Evolutionary conservation across 768 basidiomycete species (phyloP), one percentile per base, ranked within the genome.

Genomic region (Russula emetica): DNA sequence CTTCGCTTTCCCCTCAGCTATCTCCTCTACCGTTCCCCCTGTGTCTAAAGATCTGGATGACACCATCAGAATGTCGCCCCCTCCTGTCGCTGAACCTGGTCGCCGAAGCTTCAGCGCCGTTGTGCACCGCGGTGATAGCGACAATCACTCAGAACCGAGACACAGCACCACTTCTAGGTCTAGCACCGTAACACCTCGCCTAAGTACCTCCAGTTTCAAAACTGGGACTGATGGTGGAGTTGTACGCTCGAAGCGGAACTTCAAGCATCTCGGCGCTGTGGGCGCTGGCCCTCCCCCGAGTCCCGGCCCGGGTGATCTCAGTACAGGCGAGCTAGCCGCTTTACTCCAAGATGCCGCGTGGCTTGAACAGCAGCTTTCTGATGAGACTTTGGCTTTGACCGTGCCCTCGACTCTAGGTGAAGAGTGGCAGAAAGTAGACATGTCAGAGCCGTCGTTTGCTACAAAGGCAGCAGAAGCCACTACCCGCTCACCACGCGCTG

Each of bases 321-420:
- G 79, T 8, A 74, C 67, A 36, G 80, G 79, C 2, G 86, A 88
- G 52, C 70, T 88, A 60, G 78, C 82, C 5, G 72, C 76, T 36
- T 73, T 88, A 53, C 70, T 87, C 30, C 80, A 82, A 50, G 82
- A 85, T 56, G 83, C 86, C 8, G 82, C 85, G 34, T 68, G 82
- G 58, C 71, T 88, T 53, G 86, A 87, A 74, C 71, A 78, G 70
- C 77, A 77, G 61, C 74, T 88, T 45, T 78, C 77, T 49, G 76
- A 76, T 32, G 84, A 84, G 5, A 79, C 28, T 44, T 57, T 3
- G 42, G 30, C 49, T 28, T 53, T 60, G 54, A 80, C 80, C 22
- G 20, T 61, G 8, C 52, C 40, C 18, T 54, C 61, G 47, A 42
- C 49, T 22, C 18, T 36, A 9, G 51, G 58, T 4, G 60, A 51